Percentiles rank a stretch among this genome's conserved stretches.
Evolutionary conservation across 2,329 filamentous ascomycete species (phyloP).

Genomic region (Tolypocladium inflatum): DNA sequence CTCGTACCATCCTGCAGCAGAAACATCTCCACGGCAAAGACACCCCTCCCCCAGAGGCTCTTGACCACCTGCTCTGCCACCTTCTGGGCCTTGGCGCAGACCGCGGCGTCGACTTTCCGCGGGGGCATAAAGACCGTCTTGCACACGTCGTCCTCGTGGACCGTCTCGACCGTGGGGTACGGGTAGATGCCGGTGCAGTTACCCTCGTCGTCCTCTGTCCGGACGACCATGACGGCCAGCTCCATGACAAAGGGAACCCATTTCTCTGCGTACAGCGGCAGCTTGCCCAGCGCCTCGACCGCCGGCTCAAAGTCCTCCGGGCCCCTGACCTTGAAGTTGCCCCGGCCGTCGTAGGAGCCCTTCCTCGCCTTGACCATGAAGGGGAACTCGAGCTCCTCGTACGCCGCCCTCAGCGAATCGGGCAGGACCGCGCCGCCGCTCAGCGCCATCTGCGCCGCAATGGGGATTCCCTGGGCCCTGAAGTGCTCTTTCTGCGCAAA

Average conservation of each 20-base stretch:
- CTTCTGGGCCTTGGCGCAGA: slow-evolving; percentile 58
- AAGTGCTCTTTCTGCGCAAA: slow-evolving; percentile 82
- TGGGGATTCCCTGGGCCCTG: slow-evolving; percentile 54
- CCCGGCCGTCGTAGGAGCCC: slow-evolving; percentile 85
- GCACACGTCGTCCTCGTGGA: slow-evolving; percentile 93
- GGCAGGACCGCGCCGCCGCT: slow-evolving; percentile 42
- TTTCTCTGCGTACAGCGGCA: slow-evolving; percentile 79
- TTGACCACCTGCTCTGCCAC: slow-evolving; percentile 72
- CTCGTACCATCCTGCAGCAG: slow-evolving; percentile 61
- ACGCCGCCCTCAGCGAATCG: slow-evolving; percentile 54
- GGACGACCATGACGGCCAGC: slow-evolving; percentile 88
- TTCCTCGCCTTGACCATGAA: slow-evolving; percentile 90
- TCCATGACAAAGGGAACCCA: slow-evolving; percentile 82
- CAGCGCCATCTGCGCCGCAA: slow-evolving; percentile 61
- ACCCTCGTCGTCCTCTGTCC: slow-evolving; percentile 62
- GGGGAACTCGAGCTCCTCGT: slow-evolving; percentile 62
- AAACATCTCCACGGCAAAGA: slow-evolving; percentile 97
- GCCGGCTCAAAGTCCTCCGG: slow-evolving; percentile 49
- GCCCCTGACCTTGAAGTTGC: slow-evolving; percentile 44
- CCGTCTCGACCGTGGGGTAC: slow-evolving; percentile 86
- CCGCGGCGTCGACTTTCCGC: slow-evolving; percentile 51
- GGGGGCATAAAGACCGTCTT: slow-evolving; percentile 85
- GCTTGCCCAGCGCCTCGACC: slow-evolving; percentile 55
- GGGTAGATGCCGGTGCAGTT: slow-evolving; percentile 46
- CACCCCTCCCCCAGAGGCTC: slow-evolving; percentile 77